Conservation (phyloP, 2,329 filamentous ascomycete species). For the Penicillium oxalicum region DNA sequence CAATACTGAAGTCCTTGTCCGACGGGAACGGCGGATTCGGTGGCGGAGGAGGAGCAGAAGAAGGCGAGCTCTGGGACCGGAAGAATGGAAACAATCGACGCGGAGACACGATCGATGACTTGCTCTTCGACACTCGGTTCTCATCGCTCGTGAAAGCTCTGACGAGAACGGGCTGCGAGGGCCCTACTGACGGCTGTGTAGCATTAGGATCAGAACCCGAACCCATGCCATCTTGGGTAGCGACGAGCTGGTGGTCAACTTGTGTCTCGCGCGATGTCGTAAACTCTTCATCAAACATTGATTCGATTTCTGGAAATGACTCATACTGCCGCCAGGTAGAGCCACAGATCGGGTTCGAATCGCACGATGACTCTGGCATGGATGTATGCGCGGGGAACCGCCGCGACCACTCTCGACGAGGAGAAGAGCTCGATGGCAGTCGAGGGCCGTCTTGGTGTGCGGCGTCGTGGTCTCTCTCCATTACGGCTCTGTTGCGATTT, state of each 20-base stretch:
- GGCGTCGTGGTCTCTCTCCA: conserved; percentile 31
- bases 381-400: conserved; percentile 22
- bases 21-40: conserved; percentile 39
- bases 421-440: conserved; percentile 26
- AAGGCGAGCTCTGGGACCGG: conserved; percentile 15
- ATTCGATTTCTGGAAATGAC: conserved; percentile 23
- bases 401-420: conserved; percentile 30
- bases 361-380: conserved; percentile 7
- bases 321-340: conserved; percentile 22
- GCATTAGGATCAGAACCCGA: conserved; percentile 18
- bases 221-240: conserved; percentile 16
- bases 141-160: conserved; percentile 38
- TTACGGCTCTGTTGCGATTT: conserved; percentile 10
- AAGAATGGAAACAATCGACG: conserved; percentile 28
- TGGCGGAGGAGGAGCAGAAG: conserved; percentile 14
- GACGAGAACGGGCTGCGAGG: conserved; percentile 41
- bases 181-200: conserved; percentile 24
- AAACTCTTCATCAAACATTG: conserved; percentile 27
- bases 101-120: conserved; percentile 27
- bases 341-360: conserved; percentile 19
- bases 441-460: conserved; percentile 24
- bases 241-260: conserved; percentile 21
- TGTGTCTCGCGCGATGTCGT: conserved; percentile 31
- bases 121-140: conserved; percentile 24
- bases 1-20: conserved; percentile 51